Evolutionary conservation across 1,284 basidiomycete species (phyloP).

Genomic region (Austropuccinia psidii): DNA sequence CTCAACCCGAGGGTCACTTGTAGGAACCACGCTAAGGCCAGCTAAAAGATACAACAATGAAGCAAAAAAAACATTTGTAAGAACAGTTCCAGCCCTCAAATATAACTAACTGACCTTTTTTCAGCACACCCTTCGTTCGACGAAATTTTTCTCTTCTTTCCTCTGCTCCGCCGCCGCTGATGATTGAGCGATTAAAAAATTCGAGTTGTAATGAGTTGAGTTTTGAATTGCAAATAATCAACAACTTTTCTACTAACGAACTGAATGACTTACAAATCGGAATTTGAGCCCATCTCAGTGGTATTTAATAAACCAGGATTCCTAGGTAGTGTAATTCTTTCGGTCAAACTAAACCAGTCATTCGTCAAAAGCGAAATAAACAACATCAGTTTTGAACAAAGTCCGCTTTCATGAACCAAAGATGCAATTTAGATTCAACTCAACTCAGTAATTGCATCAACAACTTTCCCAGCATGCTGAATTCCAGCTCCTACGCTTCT

Average conservation of each 20-base stretch:
- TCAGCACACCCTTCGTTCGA: not conserved
- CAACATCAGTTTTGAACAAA: not conserved
- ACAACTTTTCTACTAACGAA: not conserved
- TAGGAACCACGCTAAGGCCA: not conserved
- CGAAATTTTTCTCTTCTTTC: not conserved
- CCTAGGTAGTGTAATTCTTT: not conserved
- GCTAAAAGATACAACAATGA: not conserved
- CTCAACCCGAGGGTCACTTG: not conserved
- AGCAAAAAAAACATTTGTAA: too few species aligned
- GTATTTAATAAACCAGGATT: not conserved
- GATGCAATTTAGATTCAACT: not conserved
- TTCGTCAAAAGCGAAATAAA: not conserved
- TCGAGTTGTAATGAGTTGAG: too few species aligned
- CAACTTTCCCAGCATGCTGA: conserved; percentile 20
- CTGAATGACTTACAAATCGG: not conserved
- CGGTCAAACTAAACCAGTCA: not conserved
- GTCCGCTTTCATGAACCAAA: not conserved
- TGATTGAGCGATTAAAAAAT: too few species aligned
- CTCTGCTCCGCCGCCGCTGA: not conserved
- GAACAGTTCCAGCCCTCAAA: too few species aligned
- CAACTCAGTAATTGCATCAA: conserved; percentile 19
- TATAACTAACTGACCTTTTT: not conserved
- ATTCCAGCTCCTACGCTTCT: conserved; percentile 21
- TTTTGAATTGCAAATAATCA: not conserved
- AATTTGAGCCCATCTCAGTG: too few species aligned